These are phyloP conservation scores for Eimeria necatrix DNA, from an alignment of 169 alveolate species.

Conservation along the genomic window DNA sequence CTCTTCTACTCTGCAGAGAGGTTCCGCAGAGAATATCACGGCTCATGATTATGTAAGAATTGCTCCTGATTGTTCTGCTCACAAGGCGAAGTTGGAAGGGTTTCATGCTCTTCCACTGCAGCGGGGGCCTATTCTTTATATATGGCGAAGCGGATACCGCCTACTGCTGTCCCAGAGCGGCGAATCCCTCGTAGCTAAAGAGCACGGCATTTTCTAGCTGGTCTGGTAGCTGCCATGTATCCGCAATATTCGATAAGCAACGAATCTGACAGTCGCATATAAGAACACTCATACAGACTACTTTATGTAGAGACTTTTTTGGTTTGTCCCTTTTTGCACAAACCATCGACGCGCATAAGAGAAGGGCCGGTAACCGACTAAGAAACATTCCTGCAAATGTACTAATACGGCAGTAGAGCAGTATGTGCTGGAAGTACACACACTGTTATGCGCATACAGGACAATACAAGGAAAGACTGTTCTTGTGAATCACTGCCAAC, in stretches of 20 bases:
- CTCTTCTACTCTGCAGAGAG: slow-evolving; percentile 32
- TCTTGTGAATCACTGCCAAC: not conserved
- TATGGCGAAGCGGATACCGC: not conserved
- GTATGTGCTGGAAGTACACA: no score
- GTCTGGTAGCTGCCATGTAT: slow-evolving; percentile 65
- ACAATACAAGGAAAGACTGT: not conserved
- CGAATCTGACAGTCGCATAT: slow-evolving; percentile 43
- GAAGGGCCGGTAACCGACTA: no score
- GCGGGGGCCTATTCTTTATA: no score
- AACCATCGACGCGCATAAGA: no score
- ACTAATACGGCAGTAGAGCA: no score
- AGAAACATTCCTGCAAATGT: no score
- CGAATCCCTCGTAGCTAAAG: slow-evolving; percentile 46
- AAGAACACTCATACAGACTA: not conserved
- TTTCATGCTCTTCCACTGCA: not conserved
- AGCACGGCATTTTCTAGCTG: slow-evolving; percentile 45
- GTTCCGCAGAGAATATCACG: not conserved
- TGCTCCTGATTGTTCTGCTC: no score
- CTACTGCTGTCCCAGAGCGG: slow-evolving; percentile 56
- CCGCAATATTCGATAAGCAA: slow-evolving; percentile 29
- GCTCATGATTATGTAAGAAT: no score
- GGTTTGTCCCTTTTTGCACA: no score
- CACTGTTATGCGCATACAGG: not conserved
- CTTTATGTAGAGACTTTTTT: not conserved
- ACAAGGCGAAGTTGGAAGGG: no score